Conservation (phyloP, 768 basidiomycete genomes). For the Mrakia gelida region DNA sequence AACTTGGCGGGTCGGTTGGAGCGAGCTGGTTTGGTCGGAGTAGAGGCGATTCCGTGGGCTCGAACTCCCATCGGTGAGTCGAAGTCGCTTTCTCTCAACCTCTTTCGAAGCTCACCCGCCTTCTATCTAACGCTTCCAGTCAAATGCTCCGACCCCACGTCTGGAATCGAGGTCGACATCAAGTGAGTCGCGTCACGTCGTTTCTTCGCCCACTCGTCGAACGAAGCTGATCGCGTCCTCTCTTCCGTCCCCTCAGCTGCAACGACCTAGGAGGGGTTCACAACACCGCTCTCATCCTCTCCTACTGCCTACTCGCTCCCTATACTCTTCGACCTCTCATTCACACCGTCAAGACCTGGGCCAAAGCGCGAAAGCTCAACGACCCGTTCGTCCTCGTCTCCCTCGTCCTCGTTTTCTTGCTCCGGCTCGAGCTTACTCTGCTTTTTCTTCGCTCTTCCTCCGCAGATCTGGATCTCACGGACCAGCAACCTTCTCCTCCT, state of each 20-base stretch:
- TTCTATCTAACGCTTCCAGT: background rate
- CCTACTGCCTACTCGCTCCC: constrained; percentile 24
- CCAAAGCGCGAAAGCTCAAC: constrained; percentile 22
- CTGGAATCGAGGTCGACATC: constrained; percentile 28
- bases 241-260: constrained; percentile 3
- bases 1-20: constrained; percentile 10
- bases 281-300: constrained; percentile 29
- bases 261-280: constrained; percentile 27
- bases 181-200: background rate
- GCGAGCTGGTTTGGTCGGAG: constrained; percentile 8
- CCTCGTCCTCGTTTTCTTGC: background rate
- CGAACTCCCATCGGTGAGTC: constrained; percentile 21
- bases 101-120: background rate
- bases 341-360: constrained; percentile 31
- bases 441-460: background rate
- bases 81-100: background rate
- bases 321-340: constrained; percentile 29
- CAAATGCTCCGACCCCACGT: constrained; percentile 18
- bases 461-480: background rate
- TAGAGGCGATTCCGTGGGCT: constrained; percentile 15
- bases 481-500: constrained; percentile 27
- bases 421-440: background rate
- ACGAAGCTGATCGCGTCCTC: background rate
- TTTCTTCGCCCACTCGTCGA: background rate
- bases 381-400: background rate